Base-by-base conservation (phyloP, 148 eudicot genomes). In the Camellia lanceoleosa region DNA sequence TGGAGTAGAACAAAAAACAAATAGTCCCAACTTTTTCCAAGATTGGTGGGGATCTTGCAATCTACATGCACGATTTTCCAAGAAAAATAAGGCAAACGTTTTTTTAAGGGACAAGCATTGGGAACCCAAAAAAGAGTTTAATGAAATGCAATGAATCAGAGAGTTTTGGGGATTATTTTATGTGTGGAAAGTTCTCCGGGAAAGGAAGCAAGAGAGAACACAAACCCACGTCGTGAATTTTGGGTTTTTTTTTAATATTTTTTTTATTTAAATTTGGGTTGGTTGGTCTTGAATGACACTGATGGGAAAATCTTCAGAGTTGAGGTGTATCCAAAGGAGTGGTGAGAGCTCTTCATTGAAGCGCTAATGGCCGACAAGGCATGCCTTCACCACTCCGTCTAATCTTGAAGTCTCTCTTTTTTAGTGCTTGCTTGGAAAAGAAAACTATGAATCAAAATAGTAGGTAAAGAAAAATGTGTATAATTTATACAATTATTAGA, bases 321-420 rank as follows among this genome's bases (percentile, higher is more conserved):
- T 64, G 46, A 16, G 78, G 55, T 75, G 74, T 72, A 80, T 75
- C 20, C 64, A 79, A 81, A 56, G 69, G 72, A 66, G 51, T 64
- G 76, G 19, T 78, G 63, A 43, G 43, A 55, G 62, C 54, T 63
- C 59, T 78, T 83, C 63, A 80, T 61, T 81, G 90, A 83, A 79
- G 88, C 81, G 84, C 79, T 72, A 87, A 87, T 91, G 94, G 97
- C 92, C 87, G 91, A 93, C 93, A 89, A 89, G 87, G 90, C 92
- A 93, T 93, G 97, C 87, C 79, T 79, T 82, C 80, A 83, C 75
- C 81, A 76, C 81, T 62, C 83, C 67, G 80, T 20, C 51, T 73
- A 43, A 71, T 56, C 76, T 80, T 70, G 68, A 64, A 47, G 18
- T n/a, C 62, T 20, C 30, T 68, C 20, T 71, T 69, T 76, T 68